Evolutionary conservation across 176 grass and related monocot species (phyloP).

Genomic region (Carex pumila): DNA sequence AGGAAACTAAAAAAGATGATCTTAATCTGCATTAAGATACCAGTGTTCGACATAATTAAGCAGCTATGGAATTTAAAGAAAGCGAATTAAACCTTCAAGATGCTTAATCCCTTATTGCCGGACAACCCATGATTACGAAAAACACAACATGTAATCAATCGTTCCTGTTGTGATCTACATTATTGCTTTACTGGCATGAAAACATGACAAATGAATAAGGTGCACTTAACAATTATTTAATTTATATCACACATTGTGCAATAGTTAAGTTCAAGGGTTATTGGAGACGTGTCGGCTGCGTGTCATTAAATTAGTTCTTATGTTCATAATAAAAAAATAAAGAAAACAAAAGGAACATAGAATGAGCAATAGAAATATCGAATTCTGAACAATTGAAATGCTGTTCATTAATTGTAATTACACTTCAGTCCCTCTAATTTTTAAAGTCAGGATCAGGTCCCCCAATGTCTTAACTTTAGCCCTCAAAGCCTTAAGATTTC

Average conservation of each 20-base stretch:
- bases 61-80: no score
- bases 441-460: no score
- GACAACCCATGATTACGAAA: not conserved
- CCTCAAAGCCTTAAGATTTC: no score
- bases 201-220: constrained; percentile 6
- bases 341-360: not conserved
- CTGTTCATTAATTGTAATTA: not conserved
- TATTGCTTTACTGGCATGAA: not conserved
- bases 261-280: not conserved
- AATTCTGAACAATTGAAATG: not conserved
- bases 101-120: no score
- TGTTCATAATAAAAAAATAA: not conserved
- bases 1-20: no score
- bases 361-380: not conserved
- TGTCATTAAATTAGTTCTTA: not conserved
- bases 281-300: not conserved
- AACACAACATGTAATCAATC: not conserved
- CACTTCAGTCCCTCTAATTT: not conserved
- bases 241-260: not conserved
- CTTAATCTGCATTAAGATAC: no score
- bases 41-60: no score
- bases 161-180: not conserved
- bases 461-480: not conserved
- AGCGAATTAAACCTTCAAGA: no score
- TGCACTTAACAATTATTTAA: not conserved